A percentile compares a stretch with the other conserved stretches of the same genome.
phyloP scores from a whole-genome alignment of 2,329 filamentous ascomycete genomes.

The Neofusicoccum kwambonambiense region DNA sequence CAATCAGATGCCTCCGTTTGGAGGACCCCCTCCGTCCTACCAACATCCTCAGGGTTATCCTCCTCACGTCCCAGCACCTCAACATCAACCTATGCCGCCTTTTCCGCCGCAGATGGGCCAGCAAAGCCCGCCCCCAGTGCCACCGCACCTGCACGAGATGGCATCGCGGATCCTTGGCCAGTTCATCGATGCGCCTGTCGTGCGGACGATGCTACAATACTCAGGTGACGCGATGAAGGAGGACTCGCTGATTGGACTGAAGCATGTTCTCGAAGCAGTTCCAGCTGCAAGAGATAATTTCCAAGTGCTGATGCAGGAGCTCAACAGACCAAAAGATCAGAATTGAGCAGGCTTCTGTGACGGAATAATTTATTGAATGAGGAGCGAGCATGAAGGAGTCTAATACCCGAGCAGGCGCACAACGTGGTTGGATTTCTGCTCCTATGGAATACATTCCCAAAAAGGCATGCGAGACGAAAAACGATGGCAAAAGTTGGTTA shows the following conservation, averaged over 20 bases:
- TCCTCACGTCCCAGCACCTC: conserved; percentile 31
- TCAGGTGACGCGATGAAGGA: conserved; percentile 36
- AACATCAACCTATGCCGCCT: conserved; percentile 32
- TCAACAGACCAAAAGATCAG: conserved; percentile 1
- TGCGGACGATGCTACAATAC: conserved; percentile 37
- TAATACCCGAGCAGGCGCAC: no score
- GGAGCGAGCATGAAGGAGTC: neutral
- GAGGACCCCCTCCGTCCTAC: conserved; percentile 27
- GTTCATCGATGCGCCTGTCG: conserved; percentile 42
- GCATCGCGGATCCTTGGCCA: conserved; percentile 44
- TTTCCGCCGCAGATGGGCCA: conserved; percentile 7
- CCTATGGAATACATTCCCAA: no score
- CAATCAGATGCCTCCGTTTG: neutral
- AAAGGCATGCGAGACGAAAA: neutral
- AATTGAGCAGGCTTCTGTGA: neutral
- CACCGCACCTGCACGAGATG: conserved; percentile 26
- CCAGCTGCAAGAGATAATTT: conserved; percentile 63
- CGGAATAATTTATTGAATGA: neutral
- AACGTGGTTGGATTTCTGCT: no score
- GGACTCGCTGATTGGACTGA: conserved; percentile 71
- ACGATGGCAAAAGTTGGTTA: neutral
- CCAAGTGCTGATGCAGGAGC: conserved; percentile 24
- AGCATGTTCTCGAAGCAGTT: conserved; percentile 65
- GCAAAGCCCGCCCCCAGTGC: conserved; percentile 1
- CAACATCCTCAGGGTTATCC: conserved; percentile 28